These are phyloP conservation scores for Penium margaritaceum DNA, from an alignment of 139 green algal genomes.

Conservation along the genomic window DNA sequence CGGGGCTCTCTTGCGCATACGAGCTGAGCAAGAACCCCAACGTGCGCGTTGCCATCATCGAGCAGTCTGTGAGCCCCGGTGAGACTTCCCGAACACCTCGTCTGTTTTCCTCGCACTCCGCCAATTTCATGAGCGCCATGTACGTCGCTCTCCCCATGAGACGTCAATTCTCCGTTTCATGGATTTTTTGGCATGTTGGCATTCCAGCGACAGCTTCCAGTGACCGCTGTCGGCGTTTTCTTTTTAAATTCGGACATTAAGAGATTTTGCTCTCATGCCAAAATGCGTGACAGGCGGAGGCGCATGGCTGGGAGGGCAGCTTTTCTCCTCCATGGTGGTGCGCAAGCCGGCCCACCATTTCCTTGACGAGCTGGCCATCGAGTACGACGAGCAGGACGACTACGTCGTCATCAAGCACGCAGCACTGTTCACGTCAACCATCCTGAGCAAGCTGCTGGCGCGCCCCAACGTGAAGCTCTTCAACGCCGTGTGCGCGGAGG, in stretches of 20 bases:
- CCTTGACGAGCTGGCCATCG: conserved; percentile 70
- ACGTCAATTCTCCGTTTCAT: too few relatives aligned
- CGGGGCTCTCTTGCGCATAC: conserved; percentile 83
- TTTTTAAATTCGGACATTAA: too few relatives aligned
- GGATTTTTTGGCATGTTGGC: too few relatives aligned
- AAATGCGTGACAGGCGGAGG: too few relatives aligned
- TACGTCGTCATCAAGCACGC: conserved; percentile 95
- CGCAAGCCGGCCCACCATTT: conserved; percentile 88
- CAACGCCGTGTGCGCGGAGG: conserved; percentile 77
- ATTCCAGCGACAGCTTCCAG: too few relatives aligned
- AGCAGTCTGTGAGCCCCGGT: conserved; percentile 56
- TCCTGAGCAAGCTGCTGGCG: conserved; percentile 83
- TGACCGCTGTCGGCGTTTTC: too few relatives aligned
- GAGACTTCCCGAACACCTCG: too few relatives aligned
- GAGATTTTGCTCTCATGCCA: too few relatives aligned
- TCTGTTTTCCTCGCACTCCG: too few relatives aligned
- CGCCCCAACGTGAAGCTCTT: conserved; percentile 92
- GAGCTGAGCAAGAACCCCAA: conserved; percentile 89
- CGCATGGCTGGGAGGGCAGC: conserved; percentile 91
- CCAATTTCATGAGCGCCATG: too few relatives aligned
- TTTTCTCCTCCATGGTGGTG: conserved; percentile 87
- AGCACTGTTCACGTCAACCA: conserved; percentile 84
- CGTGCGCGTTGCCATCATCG: conserved; percentile 83
- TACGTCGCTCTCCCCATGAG: too few relatives aligned
- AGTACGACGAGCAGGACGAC: conserved; percentile 80